A percentile compares a stretch with the other conserved stretches of the same genome.
These are phyloP conservation scores for Pinus albicaulis DNA, from an alignment of 75 land plant species.

Conservation along the genomic window DNA sequence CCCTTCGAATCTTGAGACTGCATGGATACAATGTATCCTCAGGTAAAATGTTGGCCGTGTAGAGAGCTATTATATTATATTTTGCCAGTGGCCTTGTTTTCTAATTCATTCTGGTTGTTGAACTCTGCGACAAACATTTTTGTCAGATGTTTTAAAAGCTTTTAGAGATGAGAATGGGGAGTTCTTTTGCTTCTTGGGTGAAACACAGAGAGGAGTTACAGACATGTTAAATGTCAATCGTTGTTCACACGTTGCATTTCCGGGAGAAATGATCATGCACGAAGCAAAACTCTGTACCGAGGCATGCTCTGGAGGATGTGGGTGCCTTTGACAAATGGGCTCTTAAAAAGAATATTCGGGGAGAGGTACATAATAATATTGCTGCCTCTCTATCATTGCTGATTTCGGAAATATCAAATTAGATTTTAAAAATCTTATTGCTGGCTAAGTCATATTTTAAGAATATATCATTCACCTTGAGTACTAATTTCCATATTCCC, in stretches of 20 bases:
- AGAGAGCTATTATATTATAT: too few relatives aligned
- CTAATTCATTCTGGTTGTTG: neutral
- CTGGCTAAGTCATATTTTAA: too few relatives aligned
- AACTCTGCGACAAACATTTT: neutral
- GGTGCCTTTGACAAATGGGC: slow-evolving; percentile 25
- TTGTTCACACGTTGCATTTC: slow-evolving; percentile 17
- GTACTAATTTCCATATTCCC: too few relatives aligned
- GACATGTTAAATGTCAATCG: slow-evolving; percentile 31
- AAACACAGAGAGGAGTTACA: slow-evolving; percentile 20
- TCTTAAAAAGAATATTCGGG: slow-evolving; percentile 12
- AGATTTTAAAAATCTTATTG: too few relatives aligned
- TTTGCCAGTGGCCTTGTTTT: neutral
- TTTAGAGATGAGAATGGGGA: slow-evolving; percentile 20
- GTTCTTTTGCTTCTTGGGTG: slow-evolving; percentile 28
- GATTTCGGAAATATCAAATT: too few relatives aligned
- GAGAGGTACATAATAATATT: slow-evolving; percentile 12
- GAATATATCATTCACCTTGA: too few relatives aligned
- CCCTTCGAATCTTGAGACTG: slow-evolving; percentile 17
- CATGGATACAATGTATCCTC: slow-evolving; percentile 28
- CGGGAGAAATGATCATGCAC: slow-evolving; percentile 21
- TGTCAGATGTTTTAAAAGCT: slow-evolving; percentile 13
- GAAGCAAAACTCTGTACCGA: slow-evolving; percentile 18
- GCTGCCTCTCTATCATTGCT: too few relatives aligned
- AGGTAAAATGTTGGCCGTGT: slow-evolving; percentile 10
- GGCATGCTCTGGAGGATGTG: slow-evolving; percentile 5